phyloP scores from a whole-genome alignment of 805 yeast species.

The Myxozyma mucilagina region DNA sequence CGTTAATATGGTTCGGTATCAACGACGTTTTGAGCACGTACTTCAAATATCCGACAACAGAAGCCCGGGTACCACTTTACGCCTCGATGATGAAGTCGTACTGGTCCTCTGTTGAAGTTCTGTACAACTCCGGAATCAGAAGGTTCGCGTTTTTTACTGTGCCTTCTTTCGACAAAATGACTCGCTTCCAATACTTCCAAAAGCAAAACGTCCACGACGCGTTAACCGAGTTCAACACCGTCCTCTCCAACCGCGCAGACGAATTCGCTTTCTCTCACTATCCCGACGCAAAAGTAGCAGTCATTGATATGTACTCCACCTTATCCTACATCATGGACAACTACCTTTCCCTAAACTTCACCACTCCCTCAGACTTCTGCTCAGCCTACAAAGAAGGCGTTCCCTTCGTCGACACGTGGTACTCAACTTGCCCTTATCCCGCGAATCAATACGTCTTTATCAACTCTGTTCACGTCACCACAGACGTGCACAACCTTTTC shows the following conservation, averaged over 20 bases:
- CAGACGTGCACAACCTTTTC: conserved; percentile 13
- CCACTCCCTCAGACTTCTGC: conserved; percentile 7
- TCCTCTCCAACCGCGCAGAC: neutral
- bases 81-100: conserved; percentile 6
- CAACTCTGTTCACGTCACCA: conserved; percentile 22
- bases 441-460: conserved; percentile 16
- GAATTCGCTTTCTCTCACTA: neutral
- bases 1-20: conserved; percentile 23
- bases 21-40: conserved; percentile 12
- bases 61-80: neutral
- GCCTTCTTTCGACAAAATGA: conserved; percentile 5
- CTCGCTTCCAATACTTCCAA: neutral
- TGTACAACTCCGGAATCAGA: conserved; percentile 15
- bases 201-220: neutral
- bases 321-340: conserved; percentile 2
- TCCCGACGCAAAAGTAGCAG: neutral
- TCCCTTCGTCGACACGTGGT: conserved; percentile 13
- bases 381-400: conserved; percentile 9
- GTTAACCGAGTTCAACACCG: conserved; percentile 3
- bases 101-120: conserved; percentile 8
- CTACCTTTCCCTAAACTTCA: conserved; percentile 6
- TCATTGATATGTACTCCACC: conserved; percentile 8
- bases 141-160: conserved; percentile 13
- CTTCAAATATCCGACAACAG: neutral
- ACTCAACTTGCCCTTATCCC: conserved; percentile 8